phyloP scores from a whole-genome alignment of 2,329 filamentous ascomycete genomes.

The Diaporthe sp. region DNA sequence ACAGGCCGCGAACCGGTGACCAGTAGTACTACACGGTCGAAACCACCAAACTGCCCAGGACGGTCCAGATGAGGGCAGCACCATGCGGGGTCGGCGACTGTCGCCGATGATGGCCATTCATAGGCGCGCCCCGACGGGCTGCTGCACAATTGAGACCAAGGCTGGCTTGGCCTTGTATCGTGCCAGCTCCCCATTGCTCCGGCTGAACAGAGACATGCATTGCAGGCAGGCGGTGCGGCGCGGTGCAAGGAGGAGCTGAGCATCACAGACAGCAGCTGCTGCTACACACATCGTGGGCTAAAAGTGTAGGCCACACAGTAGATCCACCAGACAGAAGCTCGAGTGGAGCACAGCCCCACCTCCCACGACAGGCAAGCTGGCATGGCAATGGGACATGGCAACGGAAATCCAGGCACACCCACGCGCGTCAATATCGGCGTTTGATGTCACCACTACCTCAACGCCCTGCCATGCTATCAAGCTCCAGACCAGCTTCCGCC shows the following conservation, averaged over 20 bases:
- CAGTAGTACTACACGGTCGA: slow-evolving; percentile 30
- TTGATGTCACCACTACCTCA: slow-evolving; percentile 37
- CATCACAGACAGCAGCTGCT: neutral
- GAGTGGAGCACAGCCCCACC: slow-evolving; percentile 9
- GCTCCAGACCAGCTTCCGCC: slow-evolving; percentile 19
- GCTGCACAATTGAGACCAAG: slow-evolving; percentile 16
- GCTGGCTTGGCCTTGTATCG: slow-evolving; percentile 32
- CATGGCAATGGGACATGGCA: slow-evolving; percentile 18
- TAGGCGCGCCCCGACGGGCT: slow-evolving; percentile 8
- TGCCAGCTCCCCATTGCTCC: slow-evolving; percentile 11
- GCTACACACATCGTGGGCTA: neutral
- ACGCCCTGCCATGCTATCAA: neutral
- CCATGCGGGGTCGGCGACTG: slow-evolving; percentile 22
- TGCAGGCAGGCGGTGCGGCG: neutral
- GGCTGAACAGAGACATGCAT: slow-evolving; percentile 33
- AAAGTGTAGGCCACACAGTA: neutral
- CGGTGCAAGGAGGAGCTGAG: neutral
- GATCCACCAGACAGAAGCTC: slow-evolving; percentile 20
- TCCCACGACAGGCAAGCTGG: neutral
- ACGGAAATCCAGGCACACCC: slow-evolving; percentile 23
- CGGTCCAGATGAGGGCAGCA: slow-evolving; percentile 11
- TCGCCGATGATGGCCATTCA: slow-evolving; percentile 25
- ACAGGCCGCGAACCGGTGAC: slow-evolving; percentile 10
- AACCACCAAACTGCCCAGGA: slow-evolving; percentile 6
- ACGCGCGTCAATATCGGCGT: slow-evolving; percentile 15